A percentile compares a stretch with the other conserved stretches of the same genome.
These are phyloP conservation scores for Thalassiosira mediterranea DNA, from an alignment of 352 stramenopile species.

Conservation along the genomic window DNA sequence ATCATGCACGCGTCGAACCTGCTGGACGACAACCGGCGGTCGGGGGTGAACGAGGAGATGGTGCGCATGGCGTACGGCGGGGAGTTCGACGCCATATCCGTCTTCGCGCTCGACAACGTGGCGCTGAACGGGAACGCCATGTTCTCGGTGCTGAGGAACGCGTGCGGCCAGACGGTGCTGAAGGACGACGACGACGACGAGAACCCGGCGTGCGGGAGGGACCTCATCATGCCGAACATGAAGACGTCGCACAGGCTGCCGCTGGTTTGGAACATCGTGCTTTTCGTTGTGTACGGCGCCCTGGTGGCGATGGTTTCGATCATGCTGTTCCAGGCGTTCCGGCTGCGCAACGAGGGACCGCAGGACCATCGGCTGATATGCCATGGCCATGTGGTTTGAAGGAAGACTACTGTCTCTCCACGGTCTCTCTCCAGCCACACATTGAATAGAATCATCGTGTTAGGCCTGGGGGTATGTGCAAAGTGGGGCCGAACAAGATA, in stretches of 20 bases:
- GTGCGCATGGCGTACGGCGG: conserved; percentile 61
- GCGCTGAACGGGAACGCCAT: conserved; percentile 70
- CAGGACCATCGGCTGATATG: too few species aligned
- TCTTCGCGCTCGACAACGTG: conserved; percentile 76
- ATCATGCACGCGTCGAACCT: conserved; percentile 63
- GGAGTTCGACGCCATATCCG: conserved; percentile 54
- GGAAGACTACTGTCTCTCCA: too few species aligned
- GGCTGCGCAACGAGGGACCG: conserved; percentile 34
- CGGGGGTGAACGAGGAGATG: conserved; percentile 63
- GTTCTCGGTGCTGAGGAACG: conserved; percentile 66
- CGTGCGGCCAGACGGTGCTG: conserved; percentile 65
- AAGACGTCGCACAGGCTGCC: conserved; percentile 21
- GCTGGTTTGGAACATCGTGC: conserved; percentile 35
- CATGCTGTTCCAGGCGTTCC: conserved; percentile 42
- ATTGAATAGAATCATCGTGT: too few species aligned
- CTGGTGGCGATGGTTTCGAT: conserved; percentile 26
- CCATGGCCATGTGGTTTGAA: too few species aligned
- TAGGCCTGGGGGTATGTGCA: too few species aligned
- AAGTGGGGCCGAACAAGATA: too few species aligned
- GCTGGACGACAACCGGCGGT: conserved; percentile 70
- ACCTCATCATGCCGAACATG: conserved; percentile 40
- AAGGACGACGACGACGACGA: conserved; percentile 20
- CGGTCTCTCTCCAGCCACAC: too few species aligned
- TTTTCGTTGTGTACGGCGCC: conserved; percentile 29
- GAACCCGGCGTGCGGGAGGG: conserved; percentile 24